phyloP scores from a whole-genome alignment of 352 stramenopile genomes.

The Pythium guiyangense region DNA sequence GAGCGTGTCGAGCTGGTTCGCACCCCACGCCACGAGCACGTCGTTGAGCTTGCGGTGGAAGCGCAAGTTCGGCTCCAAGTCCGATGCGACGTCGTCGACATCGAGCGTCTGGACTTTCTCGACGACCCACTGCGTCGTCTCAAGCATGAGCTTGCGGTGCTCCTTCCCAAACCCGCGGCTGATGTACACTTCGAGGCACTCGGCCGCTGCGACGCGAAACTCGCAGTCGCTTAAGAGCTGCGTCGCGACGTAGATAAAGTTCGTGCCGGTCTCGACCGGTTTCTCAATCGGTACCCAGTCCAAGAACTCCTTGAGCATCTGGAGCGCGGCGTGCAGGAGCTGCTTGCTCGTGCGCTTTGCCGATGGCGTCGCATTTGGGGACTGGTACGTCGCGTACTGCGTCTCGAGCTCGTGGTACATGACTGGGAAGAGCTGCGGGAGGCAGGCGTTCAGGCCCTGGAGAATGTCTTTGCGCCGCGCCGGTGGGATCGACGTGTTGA shows the following conservation, averaged over 20 bases:
- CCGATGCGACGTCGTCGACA: slow-evolving; percentile 31
- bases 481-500: slow-evolving; percentile 75
- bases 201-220: slow-evolving; percentile 49
- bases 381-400: slow-evolving; percentile 57
- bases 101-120: slow-evolving; percentile 49
- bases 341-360: slow-evolving; percentile 32
- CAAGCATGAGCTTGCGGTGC: slow-evolving; percentile 51
- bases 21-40: slow-evolving; percentile 65
- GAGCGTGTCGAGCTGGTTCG: slow-evolving; percentile 57
- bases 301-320: slow-evolving; percentile 80
- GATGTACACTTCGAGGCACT: slow-evolving; percentile 73
- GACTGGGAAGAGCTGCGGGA: slow-evolving; percentile 61
- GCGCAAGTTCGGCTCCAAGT: slow-evolving; percentile 45
- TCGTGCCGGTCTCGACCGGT: slow-evolving; percentile 43
- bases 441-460: slow-evolving; percentile 67
- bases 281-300: slow-evolving; percentile 78
- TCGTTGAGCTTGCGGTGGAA: slow-evolving; percentile 81
- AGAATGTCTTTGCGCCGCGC: slow-evolving; percentile 73
- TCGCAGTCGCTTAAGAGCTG: slow-evolving; percentile 44
- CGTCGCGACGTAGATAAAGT: slow-evolving; percentile 61
- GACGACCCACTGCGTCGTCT: slow-evolving; percentile 49
- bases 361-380: slow-evolving; percentile 30
- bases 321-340: slow-evolving; percentile 53
- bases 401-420: slow-evolving; percentile 74
- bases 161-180: slow-evolving; percentile 70